A percentile compares a stretch with the other conserved stretches of the same genome.
Evolutionary conservation across 1,284 basidiomycete species (phyloP).

Genomic region (Boletus semigastroideus): DNA sequence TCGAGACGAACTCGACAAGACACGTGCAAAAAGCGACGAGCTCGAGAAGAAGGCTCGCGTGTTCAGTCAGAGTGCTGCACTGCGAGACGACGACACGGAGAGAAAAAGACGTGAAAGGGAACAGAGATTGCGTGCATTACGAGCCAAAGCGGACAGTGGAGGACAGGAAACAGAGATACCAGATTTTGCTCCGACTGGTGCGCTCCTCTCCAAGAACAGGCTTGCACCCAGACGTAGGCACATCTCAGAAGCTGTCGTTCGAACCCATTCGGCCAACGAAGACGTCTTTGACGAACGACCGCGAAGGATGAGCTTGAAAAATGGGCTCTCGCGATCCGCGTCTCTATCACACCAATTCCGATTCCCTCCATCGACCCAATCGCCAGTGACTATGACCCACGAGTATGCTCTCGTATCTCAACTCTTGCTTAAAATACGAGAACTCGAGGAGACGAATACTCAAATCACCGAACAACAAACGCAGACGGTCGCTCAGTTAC

Average conservation of each 20-base stretch:
- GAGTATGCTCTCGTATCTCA: conserved; percentile 67
- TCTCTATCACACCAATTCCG: conserved; percentile 28
- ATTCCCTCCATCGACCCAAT: conserved; percentile 9
- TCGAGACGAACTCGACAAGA: conserved; percentile 70
- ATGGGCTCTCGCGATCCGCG: conserved; percentile 25
- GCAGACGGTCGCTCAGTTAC: conserved; percentile 58
- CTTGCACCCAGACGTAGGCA: conserved; percentile 26
- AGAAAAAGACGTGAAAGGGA: conserved; percentile 57
- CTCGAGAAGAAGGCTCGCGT: conserved; percentile 62
- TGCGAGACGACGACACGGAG: conserved; percentile 46
- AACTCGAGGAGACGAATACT: conserved; percentile 74
- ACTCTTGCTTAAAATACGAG: conserved; percentile 74
- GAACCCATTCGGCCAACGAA: conserved; percentile 4
- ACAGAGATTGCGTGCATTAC: conserved; percentile 47
- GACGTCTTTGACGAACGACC: conserved; percentile 18
- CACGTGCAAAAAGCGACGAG: conserved; percentile 64
- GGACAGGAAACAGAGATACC: conserved; percentile 36
- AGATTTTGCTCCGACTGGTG: conserved; percentile 66
- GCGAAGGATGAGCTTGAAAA: conserved; percentile 16
- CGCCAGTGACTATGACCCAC: conserved; percentile 20
- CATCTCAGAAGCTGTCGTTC: conserved; percentile 29
- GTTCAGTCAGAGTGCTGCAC: conserved; percentile 38
- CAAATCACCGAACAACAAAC: conserved; percentile 68
- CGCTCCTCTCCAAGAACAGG: conserved; percentile 31
- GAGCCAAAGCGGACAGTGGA: conserved; percentile 38